Percentiles rank a stretch among this genome's conserved stretches.
These are phyloP conservation scores for Pseudogymnoascus sp. DNA, from an alignment of 2,329 filamentous ascomycete species.

Conservation along the genomic window DNA sequence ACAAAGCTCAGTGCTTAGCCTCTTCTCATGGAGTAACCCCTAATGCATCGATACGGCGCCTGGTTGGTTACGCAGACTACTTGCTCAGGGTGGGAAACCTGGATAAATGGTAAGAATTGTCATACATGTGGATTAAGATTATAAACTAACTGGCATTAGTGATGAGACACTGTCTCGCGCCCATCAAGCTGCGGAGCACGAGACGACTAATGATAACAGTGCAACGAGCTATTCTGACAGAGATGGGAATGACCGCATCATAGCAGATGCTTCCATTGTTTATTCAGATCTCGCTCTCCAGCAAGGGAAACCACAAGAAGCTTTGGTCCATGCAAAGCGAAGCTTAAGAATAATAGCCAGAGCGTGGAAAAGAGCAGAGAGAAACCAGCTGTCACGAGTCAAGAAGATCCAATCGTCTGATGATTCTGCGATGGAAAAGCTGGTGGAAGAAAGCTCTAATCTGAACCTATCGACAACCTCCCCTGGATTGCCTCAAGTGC, in stretches of 20 bases:
- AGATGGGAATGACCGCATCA: slow-evolving; percentile 21
- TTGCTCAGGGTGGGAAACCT: slow-evolving; percentile 57
- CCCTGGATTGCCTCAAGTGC: slow-evolving; percentile 33
- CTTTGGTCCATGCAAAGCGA: slow-evolving; percentile 48
- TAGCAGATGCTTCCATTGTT: slow-evolving; percentile 30
- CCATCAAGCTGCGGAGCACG: slow-evolving; percentile 20
- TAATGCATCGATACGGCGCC: slow-evolving; percentile 46
- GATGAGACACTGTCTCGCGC: slow-evolving; percentile 24
- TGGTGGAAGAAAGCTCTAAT: slow-evolving; percentile 27
- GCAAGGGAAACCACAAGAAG: slow-evolving; percentile 47
- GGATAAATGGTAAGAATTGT: slow-evolving; percentile 45
- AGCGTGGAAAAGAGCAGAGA: slow-evolving; percentile 29
- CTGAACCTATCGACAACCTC: slow-evolving; percentile 30
- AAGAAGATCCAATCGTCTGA: slow-evolving; percentile 8
- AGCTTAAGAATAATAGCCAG: slow-evolving; percentile 41
- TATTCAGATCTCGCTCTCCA: slow-evolving; percentile 28
- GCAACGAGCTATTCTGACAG: slow-evolving; percentile 15
- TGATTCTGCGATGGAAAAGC: slow-evolving; percentile 19
- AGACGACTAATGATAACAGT: slow-evolving; percentile 14
- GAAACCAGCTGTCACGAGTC: slow-evolving; percentile 3
- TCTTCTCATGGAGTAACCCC: slow-evolving; percentile 32
- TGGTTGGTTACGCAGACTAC: slow-evolving; percentile 69
- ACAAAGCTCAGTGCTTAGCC: slow-evolving; percentile 46
- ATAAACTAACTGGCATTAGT: slow-evolving; percentile 18
- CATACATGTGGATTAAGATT: neutral